phyloP scores from a whole-genome alignment of 768 basidiomycete species.

The Suillus alpinus region DNA sequence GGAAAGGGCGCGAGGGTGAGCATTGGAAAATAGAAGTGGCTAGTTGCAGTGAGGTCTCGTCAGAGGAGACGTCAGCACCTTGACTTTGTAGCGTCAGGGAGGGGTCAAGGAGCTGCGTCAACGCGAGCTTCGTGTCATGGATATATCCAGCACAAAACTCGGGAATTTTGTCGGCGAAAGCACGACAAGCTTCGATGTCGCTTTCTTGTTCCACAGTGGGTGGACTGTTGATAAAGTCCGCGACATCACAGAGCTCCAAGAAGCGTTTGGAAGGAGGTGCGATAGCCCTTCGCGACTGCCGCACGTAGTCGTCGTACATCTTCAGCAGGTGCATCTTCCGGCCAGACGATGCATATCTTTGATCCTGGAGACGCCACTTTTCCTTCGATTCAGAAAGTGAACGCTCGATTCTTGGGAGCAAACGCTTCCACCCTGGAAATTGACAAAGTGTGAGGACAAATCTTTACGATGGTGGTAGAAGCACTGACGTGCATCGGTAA shows the following conservation, averaged over 20 bases:
- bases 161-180: neutral
- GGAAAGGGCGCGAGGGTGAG: neutral
- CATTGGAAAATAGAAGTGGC: slow-evolving; percentile 1
- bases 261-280: neutral
- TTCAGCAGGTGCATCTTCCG: neutral
- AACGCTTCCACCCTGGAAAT: neutral
- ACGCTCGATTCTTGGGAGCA: neutral
- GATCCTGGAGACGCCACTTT: neutral
- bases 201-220: neutral
- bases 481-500: slow-evolving; percentile 1
- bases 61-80: too few relatives aligned
- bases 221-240: neutral
- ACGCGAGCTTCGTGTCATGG: neutral
- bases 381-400: neutral
- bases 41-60: neutral
- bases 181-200: neutral
- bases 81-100: neutral
- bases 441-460: neutral
- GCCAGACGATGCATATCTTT: neutral
- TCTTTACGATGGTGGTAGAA: neutral
- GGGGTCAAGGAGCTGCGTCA: neutral
- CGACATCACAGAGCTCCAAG: neutral
- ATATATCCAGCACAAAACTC: neutral
- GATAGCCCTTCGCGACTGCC: neutral
- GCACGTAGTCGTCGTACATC: neutral